These are phyloP conservation scores for Mycena pura DNA, from an alignment of 768 basidiomycete genomes.

Conservation along the genomic window DNA sequence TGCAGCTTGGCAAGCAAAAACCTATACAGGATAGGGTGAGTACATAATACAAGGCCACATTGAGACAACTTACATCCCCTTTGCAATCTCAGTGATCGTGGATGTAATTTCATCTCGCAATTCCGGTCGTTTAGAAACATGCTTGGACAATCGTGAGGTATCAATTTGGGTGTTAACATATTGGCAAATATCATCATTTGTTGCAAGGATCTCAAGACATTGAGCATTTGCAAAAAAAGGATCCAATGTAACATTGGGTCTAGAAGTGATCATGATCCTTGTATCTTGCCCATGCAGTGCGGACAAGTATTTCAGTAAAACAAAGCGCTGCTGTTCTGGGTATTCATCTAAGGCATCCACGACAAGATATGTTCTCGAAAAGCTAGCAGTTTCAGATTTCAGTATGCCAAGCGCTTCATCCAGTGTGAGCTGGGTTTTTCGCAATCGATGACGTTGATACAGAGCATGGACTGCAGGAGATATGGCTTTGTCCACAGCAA, in stretches of 20 bases:
- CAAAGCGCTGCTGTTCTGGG: neutral
- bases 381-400: neutral
- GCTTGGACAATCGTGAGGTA: neutral
- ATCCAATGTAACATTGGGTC: no score
- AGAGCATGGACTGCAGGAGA: neutral
- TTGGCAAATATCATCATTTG: neutral
- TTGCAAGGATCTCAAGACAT: neutral
- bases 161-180: neutral
- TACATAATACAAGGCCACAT: neutral
- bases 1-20: slow-evolving; percentile 1
- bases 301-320: no score
- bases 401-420: neutral
- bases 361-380: neutral
- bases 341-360: neutral
- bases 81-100: neutral
- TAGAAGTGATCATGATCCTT: no score
- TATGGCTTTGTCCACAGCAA: neutral
- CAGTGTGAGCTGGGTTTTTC: neutral
- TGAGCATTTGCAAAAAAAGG: no score
- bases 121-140: neutral
- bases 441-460: neutral
- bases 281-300: no score
- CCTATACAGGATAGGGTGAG: no score
- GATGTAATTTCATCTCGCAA: neutral
- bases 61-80: neutral